Evolutionary conservation across 208 protist genomes (phyloP), one percentile per base, ranked within the genome.

Genomic region (Leishmania gerbilli): DNA sequence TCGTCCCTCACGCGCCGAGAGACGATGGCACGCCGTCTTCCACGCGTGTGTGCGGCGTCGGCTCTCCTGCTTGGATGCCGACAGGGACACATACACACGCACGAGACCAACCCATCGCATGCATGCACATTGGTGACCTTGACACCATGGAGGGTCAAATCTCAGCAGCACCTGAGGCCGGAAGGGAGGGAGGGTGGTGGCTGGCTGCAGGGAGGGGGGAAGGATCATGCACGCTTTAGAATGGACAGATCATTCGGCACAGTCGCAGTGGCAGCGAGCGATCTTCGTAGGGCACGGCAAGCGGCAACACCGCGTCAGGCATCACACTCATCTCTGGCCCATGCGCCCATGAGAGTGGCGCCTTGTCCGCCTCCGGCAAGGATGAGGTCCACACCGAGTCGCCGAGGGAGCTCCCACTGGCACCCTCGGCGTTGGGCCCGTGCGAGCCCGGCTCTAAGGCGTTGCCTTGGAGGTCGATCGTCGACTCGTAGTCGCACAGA

Each of bases 401-500:
- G 24, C 84, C 58, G 75, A 81, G 60, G 24, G n/a, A 64, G 34
- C 68, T 74, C 4, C 45, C 67, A 17, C 47, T 65, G 27, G 55
- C 3, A 47, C 60, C 51, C 58, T 60, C 42, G 56, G 0, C 27
- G 11, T 56, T 31, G 34, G 3, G 56, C 51, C 49, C 21, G 27
- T 42, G 67, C 11, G 5, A 31, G 2, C 0, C 67, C 53, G 47
- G 2, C 45, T 31, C 15, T 37, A 79, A 51, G 49, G 77, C 74
- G 67, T 21, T 67, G 56, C 74, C 53, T 45, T 65, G 72, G 71
- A 64, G 55, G 69, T 84, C 79, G 9, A 83, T 64, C 34, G 65
- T 79, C 8, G 81, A 77, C 86, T 91, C 87, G 81, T 94, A 96
- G 82, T 94, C 88, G 83, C 88, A 95, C 17, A 97, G 45, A 51